Base-by-base conservation (phyloP, 345 rosid species). In the Combretum micranthum region DNA sequence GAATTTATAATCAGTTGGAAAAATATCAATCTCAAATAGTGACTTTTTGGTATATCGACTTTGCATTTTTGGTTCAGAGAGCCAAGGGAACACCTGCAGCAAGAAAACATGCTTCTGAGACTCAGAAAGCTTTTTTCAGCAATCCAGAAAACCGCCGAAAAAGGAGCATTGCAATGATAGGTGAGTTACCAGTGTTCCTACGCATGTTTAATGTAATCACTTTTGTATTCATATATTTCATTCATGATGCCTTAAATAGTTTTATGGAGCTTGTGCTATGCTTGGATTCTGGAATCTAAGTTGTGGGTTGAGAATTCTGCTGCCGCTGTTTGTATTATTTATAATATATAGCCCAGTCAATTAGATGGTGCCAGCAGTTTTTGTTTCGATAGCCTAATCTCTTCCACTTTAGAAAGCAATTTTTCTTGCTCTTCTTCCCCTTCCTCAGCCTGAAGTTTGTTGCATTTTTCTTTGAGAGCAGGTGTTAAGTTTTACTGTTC, bases 101-200 rank as follows among this genome's bases (percentile, higher is more conserved):
- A 18, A 83, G 96, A 78, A 88, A 82, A 65, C 88, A 44, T 50
- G 73, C 88, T 57, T 86, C 98, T 49, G 95, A 88, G 61, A 61
- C 71, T 57, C 71, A 84, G 81, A 88, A 80, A 80, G 79, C 78
- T 49, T 92, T 78, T 74, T 92, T 92, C 61, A 83, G 95, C 42
- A 60, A 92, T 50, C 93, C 90, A 14, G 81, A 84, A 67, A 92
- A 92, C 65, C 95, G 98, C 20, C 76, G 52, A 61, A 80, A 78
- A 64, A 73, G 93, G 62, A 88, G 98, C 83, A 65, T 86, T 64
- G 71, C 96, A 59, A 92, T 92, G 98, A 83, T 83, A 86, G 98
- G 98, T 88, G 43, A 47, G 42, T 18, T 43, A 43, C 21, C 32
- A 18, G 18, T 26, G 13, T 20, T 46, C 61, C 44, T 21, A 47